These are phyloP conservation scores for Suhomyces kilbournensis DNA, from an alignment of 805 yeast genomes.

Conservation along the genomic window DNA sequence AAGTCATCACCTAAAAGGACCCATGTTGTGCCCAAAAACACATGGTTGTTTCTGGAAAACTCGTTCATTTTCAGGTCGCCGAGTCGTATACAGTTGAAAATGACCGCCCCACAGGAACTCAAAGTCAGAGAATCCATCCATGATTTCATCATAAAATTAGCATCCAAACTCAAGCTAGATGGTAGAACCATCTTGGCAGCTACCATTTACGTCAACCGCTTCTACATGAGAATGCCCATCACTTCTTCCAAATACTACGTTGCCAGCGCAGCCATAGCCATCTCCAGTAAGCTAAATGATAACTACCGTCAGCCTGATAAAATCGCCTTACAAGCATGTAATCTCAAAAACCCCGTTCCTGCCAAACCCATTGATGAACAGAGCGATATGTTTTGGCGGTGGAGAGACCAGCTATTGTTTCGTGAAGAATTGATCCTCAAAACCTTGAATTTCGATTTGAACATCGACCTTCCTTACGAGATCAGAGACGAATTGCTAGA, in stretches of 20 bases:
- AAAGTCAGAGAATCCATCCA: constrained; percentile 36
- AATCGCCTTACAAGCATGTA: constrained; percentile 38
- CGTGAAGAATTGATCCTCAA: constrained; percentile 41
- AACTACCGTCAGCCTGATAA: constrained; percentile 43
- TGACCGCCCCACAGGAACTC: constrained; percentile 37
- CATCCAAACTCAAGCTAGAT: constrained; percentile 36
- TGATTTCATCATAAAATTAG: constrained; percentile 37
- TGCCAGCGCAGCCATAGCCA: constrained; percentile 42
- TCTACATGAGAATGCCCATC: constrained; percentile 41
- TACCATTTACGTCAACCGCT: constrained; percentile 37
- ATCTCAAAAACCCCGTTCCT: constrained; percentile 29
- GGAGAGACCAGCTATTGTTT: constrained; percentile 43
- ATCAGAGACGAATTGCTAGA: constrained; percentile 23
- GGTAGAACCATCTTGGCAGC: constrained; percentile 43
- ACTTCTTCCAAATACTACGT: constrained; percentile 43
- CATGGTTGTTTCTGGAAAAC: constrained; percentile 40
- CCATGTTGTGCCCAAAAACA: constrained; percentile 11
- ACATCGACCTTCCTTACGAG: constrained; percentile 38
- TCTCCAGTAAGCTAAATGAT: constrained; percentile 42
- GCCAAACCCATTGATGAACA: constrained; percentile 35
- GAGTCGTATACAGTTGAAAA: constrained; percentile 26
- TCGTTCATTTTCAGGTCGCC: constrained; percentile 31
- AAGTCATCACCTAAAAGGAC: background rate
- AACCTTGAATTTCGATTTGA: constrained; percentile 38
- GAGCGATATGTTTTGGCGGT: constrained; percentile 40